Conservation (phyloP, 371 early-diverging fungal species). For the Rhizopus delemar region DNA sequence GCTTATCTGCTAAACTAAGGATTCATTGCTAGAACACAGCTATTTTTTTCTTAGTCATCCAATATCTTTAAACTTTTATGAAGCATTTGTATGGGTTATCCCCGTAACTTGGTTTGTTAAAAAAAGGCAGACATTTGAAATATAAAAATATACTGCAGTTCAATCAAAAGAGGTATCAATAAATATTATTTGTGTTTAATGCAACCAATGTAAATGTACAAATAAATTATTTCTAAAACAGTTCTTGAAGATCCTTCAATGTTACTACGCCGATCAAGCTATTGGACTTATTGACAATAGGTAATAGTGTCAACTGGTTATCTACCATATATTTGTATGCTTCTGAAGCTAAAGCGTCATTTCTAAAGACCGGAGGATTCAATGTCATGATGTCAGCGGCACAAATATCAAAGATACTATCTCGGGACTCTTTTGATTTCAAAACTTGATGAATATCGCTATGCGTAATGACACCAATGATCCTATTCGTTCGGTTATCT, state of each 20-base stretch:
- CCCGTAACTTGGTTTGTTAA: too few relatives aligned
- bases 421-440: constrained; percentile 31
- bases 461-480: constrained; percentile 46
- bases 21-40: too few relatives aligned
- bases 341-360: constrained; percentile 40
- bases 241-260: constrained; percentile 47
- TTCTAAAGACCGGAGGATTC: constrained; percentile 31
- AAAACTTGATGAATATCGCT: constrained; percentile 42
- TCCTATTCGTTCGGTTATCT: constrained; percentile 6
- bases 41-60: too few relatives aligned
- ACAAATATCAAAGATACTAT: constrained; percentile 39
- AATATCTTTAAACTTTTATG: too few relatives aligned
- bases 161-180: too few relatives aligned
- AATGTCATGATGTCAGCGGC: constrained; percentile 47
- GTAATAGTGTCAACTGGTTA: constrained; percentile 37
- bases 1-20: too few relatives aligned
- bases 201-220: background rate
- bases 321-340: constrained; percentile 36
- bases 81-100: too few relatives aligned
- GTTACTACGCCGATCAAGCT: constrained; percentile 45
- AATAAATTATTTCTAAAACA: constrained; percentile 30
- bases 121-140: too few relatives aligned
- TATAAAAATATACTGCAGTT: too few relatives aligned
- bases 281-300: constrained; percentile 34
- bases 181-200: background rate